Conservation (phyloP, 805 yeast species). For the Pichia deserticola region DNA sequence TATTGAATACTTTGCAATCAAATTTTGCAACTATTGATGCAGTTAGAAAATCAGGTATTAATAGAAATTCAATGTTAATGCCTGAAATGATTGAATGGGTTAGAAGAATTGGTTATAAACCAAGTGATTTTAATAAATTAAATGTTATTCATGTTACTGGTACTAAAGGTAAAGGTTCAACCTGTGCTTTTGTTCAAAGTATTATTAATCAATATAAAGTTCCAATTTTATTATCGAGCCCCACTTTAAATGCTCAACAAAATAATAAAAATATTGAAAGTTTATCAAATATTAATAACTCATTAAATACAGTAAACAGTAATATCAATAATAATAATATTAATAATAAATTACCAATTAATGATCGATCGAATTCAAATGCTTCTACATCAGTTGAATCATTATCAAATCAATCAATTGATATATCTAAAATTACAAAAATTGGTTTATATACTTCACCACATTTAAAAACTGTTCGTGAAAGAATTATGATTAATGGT, state of each 20-base stretch:
- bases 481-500: slow-evolving; percentile 83
- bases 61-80: slow-evolving; percentile 58
- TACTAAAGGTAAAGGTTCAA: slow-evolving; percentile 97
- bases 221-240: slow-evolving; percentile 10
- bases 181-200: slow-evolving; percentile 88
- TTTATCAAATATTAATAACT: too few species aligned
- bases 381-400: neutral
- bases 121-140: slow-evolving; percentile 61
- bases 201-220: slow-evolving; percentile 59
- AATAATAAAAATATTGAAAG: neutral
- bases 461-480: slow-evolving; percentile 87
- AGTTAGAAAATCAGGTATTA: slow-evolving; percentile 56
- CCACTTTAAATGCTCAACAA: neutral
- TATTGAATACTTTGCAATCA: slow-evolving; percentile 82
- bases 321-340: neutral
- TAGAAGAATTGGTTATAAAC: slow-evolving; percentile 58
- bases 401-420: slow-evolving; percentile 2
- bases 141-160: slow-evolving; percentile 92
- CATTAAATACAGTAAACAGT: neutral
- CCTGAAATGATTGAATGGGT: slow-evolving; percentile 84
- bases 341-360: neutral
- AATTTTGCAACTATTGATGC: slow-evolving; percentile 89
- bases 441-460: slow-evolving; percentile 96
- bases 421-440: slow-evolving; percentile 36
- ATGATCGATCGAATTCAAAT: slow-evolving; percentile 5